Base-by-base conservation (phyloP, 1,284 basidiomycete genomes). In the Austroboletus niveus region DNA sequence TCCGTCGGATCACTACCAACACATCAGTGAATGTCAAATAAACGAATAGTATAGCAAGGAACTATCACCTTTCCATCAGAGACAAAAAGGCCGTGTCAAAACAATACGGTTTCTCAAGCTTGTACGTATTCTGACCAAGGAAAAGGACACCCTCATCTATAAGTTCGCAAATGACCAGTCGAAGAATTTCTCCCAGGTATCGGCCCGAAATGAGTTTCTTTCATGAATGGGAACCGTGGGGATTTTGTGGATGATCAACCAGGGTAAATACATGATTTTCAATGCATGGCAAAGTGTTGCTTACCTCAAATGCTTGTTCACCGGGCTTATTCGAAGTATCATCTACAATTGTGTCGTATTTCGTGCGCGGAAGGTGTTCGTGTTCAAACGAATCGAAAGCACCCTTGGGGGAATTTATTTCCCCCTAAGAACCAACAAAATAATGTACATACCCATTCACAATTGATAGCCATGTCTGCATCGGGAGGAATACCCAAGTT, bases 121-220 rank as follows among this genome's bases (percentile, higher is more conserved):
- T 98, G 82, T 98, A 97, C 1, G 95, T 97, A 72, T 94, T 93
- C 74, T 98, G 96, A 40, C 96, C 95, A 36, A 98, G 80, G 85
- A 99, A 99, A 50, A 99, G 82, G 29, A 94, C 89, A 69, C 96
- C 96, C 59, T 95, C 88, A 69, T 99, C 96, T 68, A 98, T 94
- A 58, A 99, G 85, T 70, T 99, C 96, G 69, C 89, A 92, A 56
- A 99, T 81, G 60, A 98, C 88, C 29, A 99, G 79, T 30, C 96
- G 87, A 66, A 98, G 82, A 62, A 98, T 92, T 74, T 99, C 96
- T 60, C 96, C 96, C 29, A 99, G 85, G 74, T 99, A 99, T 49
- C 96, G 84, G 53, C 96, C 96, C 1, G 96, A 96, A 60, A 99
- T 98, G 69, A 98, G 87, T 92, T 99, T 99, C 83, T 98, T 17